A percentile compares a stretch with the other conserved stretches of the same genome.
Evolutionary conservation across 768 basidiomycete genomes (phyloP).

Genomic region (Megacollybia marginata): DNA sequence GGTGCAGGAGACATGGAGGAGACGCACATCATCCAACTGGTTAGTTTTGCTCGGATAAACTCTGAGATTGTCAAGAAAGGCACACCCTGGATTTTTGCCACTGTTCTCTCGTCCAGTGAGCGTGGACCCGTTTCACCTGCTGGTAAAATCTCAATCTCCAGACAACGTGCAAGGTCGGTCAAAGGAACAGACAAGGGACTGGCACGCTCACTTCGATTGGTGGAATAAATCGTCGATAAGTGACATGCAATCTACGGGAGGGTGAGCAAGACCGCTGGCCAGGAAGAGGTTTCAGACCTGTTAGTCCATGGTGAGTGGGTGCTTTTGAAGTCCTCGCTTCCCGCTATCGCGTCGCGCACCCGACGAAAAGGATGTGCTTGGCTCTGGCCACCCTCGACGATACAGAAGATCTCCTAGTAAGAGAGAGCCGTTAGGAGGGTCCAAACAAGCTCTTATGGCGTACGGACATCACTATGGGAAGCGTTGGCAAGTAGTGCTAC

Average conservation of each 20-base stretch:
- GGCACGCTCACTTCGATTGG: conserved; percentile 56
- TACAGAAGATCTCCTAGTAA: conserved; percentile 72
- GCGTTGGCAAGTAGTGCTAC: conserved; percentile 62
- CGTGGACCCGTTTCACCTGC: conserved; percentile 80
- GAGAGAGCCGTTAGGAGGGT: conserved; percentile 6
- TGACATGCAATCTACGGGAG: conserved; percentile 55
- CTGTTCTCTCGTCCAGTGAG: conserved; percentile 57
- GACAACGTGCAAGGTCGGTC: conserved; percentile 6
- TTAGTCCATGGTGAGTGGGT: conserved; percentile 84
- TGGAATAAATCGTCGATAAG: conserved; percentile 71
- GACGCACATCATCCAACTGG: conserved; percentile 72
- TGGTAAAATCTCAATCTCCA: conserved; percentile 74
- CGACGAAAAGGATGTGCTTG: conserved; percentile 69
- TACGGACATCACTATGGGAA: conserved; percentile 58
- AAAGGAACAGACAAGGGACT: conserved; percentile 1
- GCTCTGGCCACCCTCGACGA: conserved; percentile 66
- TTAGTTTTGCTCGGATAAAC: conserved; percentile 80
- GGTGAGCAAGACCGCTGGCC: conserved; percentile 6
- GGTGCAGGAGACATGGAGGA: conserved; percentile 5
- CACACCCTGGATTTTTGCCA: conserved; percentile 59
- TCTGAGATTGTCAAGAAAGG: conserved; percentile 84
- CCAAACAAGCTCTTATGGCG: conserved; percentile 1
- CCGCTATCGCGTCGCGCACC: conserved; percentile 67
- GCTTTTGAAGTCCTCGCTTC: conserved; percentile 55
- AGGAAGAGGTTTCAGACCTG: conserved; percentile 29